phyloP scores from a whole-genome alignment of 768 basidiomycete species.

The Russula olivacea region DNA sequence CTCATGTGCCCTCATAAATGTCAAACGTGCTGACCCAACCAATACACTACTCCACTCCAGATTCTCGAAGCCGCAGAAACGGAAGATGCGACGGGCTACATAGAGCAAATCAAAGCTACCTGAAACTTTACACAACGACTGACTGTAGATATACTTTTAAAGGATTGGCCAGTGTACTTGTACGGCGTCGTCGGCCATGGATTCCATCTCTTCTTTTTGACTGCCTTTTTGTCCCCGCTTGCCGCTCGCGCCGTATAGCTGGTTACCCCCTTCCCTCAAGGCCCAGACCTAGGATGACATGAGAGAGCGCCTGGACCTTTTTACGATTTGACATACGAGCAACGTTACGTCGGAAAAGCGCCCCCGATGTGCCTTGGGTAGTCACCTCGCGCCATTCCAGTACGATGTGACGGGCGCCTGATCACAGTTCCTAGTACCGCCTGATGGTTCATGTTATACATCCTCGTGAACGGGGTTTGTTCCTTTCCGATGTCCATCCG shows the following conservation, averaged over 20 bases:
- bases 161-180: not conserved
- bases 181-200: not conserved
- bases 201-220: no score
- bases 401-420: not conserved
- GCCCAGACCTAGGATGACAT: not conserved
- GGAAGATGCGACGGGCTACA: conserved; percentile 48
- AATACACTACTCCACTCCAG: conserved; percentile 34
- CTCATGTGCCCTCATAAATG: not conserved
- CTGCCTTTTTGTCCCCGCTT: not conserved
- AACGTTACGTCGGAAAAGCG: conserved; percentile 4
- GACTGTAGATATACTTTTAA: not conserved
- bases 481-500: not conserved
- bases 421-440: not conserved
- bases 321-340: conserved; percentile 16
- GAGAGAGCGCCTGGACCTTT: conserved; percentile 8
- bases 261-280: conserved; percentile 1
- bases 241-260: conserved; percentile 14
- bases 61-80: conserved; percentile 48
- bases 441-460: not conserved
- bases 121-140: conserved; percentile 13
- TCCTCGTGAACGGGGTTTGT: not conserved
- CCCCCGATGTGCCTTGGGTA: not conserved
- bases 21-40: conserved; percentile 13
- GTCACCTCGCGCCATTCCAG: not conserved
- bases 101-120: conserved; percentile 56